Evolutionary conservation across 2,329 filamentous ascomycete genomes (phyloP), one percentile per base, ranked within the genome.

Genomic region (Alternaria triticimaculans): DNA sequence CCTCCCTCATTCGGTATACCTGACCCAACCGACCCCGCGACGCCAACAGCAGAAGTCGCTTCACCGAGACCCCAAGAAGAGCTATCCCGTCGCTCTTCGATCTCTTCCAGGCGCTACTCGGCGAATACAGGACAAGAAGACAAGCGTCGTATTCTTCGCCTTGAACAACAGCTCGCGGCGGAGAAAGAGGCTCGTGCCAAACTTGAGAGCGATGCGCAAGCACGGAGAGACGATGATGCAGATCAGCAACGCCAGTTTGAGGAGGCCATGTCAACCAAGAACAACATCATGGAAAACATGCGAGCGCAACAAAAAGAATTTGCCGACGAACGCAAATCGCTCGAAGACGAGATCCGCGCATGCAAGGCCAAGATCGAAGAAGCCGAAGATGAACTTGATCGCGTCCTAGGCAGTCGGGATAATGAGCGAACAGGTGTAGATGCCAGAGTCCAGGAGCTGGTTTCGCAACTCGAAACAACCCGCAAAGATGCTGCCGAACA

Each of bases 211-310:
- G 92, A 96, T 65, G 86, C 91, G 4, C 84, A 87, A 57, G 81
- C 83, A 3, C 86, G 86, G 55, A 83, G 78, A 68, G 74, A 78
- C 28, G 87, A 85, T 69, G 88, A 87, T 76, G 87, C 83, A 71
- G 86, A 88, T 71, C 87, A 87, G 75, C 90, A 87, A 82, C 87
- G 84, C 73, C 90, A 90, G 72, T 87, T 97, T 65, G 89, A 96
- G 67, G 95, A 98, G 78, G 92, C 89, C 6, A 93, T 96, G 71
- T 94, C 93, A 3, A 97, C 92, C 1, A 99, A 99, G 80, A 92
- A 92, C 72, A 96, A 98, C 78, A 87, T 99, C 10, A 89, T 99
- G 81, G 91, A 93, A 68, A 99, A 99, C 75, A 93, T 99, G 83
- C 94, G 98, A 76, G 91, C 94, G 12, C 88, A 96, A 68, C 93